Base-by-base conservation (phyloP, 176 grass and related monocot genomes). In the Puya raimondii region DNA sequence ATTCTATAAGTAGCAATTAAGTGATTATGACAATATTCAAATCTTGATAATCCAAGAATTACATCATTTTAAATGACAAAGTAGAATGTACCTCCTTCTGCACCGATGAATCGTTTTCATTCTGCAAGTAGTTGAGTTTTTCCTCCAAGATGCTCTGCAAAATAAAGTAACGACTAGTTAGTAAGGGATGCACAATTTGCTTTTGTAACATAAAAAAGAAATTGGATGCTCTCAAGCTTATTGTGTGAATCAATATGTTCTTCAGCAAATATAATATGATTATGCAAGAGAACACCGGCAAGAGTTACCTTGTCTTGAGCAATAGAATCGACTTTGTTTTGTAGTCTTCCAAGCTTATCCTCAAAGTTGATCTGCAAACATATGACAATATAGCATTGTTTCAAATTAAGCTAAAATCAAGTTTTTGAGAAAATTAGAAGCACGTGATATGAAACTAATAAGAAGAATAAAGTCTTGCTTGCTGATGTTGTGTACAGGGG, bases 121-220 rank as follows among this genome's bases (percentile, higher is more conserved):
- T 76, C 51, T 91, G 87, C 72, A 96, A 67, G 68, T 52, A 85
- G 50, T 81, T 82, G 42, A 91, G n/a, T 68, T 85, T 90, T 87
- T 64, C 85, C 72, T 81, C 81, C 63, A 85, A 80, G 75, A 72
- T 48, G 29, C 65, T 63, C 90, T 93, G 73, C 22, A 78, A 17
- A 78, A 66, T 47, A 10, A 47, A 79, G 49, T 47, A 69, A 17
- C 11, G 0, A 65, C 11, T 9, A 68, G 21, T 53, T 68, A 67
- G 87, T n/a, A 67, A 65, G 23, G 12, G 64, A 17, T 71, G 25
- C 59, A 69, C 50, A 64, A 72, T 47, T 73, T 50, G 71, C 11
- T 51, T 56, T 14, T 10, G 18, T 16, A 83, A 23, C 50, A 17
- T 68, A 78, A n/a, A 21, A 72, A 47, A 66, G 67, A 33, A 53